Base-by-base conservation (phyloP, 352 stramenopile species). In the Globisporangium heterothallicum region DNA sequence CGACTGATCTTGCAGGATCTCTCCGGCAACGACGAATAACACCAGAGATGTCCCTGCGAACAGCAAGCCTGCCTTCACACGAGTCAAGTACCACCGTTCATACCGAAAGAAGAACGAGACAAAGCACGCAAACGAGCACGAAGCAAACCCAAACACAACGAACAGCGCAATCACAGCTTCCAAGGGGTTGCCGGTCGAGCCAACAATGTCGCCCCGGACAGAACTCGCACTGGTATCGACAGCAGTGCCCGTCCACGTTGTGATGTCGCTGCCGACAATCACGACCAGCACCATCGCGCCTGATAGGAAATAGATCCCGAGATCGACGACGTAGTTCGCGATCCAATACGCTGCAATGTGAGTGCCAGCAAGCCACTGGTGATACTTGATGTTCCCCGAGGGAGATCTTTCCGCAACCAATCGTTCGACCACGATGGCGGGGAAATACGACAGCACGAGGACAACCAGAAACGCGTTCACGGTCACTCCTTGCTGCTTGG, bases 281-380 rank as follows among this genome's bases (percentile, higher is more conserved):
- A 45, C 21, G 41, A 85, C 77, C 47, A 66, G 32, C 2, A 68
- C 64, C 18, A 73, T 52, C 1, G 60, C 58, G 2, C 57, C 57
- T 9, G 78, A 70, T 0, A 97, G 61, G 38, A 90, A 53, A 69
- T 96, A 97, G 34, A 91, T 86, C 3, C 87, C 34, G 32, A 95
- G 64, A 51, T 98, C 93, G 72, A 88, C 97, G 13, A 86, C 48
- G 54, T 88, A 97, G 35, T 95, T 98, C n/a, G 88, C 85, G 0
- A 94, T 38, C 96, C 96, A 99, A 63, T 98, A 99, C 2, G 88
- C 75, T 0, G 59, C 60, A n/a, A 97, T 68, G 19, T 74, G 76
- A 10, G 96, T 91, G 19, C 95, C 95, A 6, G 81, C 87, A 25
- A 98, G 90, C 64, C 69, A 85, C 58, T 95, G 83, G 56, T 94